Conservation (phyloP, 257 asterid genomes). For the Nicotiana knightiana region DNA sequence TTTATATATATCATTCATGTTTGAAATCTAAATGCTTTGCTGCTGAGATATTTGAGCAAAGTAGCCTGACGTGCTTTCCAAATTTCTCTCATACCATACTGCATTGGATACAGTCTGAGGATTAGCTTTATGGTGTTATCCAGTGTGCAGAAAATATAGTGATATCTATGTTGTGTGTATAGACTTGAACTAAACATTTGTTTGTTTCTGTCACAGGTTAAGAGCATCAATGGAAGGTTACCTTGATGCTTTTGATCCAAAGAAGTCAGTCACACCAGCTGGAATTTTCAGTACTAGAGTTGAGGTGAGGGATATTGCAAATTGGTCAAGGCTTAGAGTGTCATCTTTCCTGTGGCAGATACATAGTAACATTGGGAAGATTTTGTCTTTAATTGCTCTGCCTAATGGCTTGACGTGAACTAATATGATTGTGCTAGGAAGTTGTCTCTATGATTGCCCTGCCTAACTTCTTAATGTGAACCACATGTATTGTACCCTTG, state of each 20-base stretch:
- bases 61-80: background rate
- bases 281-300: conserved; percentile 71
- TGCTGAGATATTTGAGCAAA: background rate
- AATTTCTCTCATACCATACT: background rate
- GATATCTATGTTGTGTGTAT: background rate
- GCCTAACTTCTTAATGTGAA: background rate
- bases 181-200: conserved; percentile 11
- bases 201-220: conserved; percentile 47
- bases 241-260: conserved; percentile 76
- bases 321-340: background rate
- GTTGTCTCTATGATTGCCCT: background rate
- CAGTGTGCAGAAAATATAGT: background rate
- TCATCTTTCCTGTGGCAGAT: background rate
- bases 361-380: background rate
- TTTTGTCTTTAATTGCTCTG: background rate
- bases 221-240: conserved; percentile 83
- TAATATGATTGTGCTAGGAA: background rate
- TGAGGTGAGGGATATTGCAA: conserved; percentile 47
- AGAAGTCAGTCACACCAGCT: conserved; percentile 59
- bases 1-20: background rate
- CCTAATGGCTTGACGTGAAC: background rate
- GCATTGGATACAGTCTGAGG: background rate
- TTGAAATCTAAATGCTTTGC: background rate
- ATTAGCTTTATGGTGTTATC: background rate
- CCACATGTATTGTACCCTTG: background rate